Conservation (phyloP, 768 basidiomycete genomes). For the Gymnopilus dilepis region DNA sequence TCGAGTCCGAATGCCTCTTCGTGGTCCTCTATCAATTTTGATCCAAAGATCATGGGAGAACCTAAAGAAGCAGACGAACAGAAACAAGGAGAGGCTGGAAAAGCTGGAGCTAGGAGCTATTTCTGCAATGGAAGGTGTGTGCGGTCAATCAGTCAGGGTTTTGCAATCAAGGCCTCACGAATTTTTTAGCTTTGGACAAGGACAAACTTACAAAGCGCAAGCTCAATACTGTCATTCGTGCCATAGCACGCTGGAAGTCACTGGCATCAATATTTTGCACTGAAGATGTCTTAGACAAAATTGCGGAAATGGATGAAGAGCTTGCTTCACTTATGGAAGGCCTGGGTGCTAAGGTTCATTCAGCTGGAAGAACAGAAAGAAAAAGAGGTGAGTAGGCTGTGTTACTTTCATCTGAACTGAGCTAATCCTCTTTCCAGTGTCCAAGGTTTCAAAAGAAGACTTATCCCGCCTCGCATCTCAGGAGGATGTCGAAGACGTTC, state of each 20-base stretch:
- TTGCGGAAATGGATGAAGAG: conserved; percentile 20
- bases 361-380: not conserved
- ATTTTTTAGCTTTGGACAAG: conserved; percentile 22
- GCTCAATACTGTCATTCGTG: conserved; percentile 16
- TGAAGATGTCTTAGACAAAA: conserved; percentile 4
- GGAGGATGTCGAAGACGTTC: conserved; percentile 22
- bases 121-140: no score
- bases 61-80: not conserved
- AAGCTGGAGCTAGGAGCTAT: not conserved
- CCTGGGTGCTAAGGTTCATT: conserved; percentile 17
- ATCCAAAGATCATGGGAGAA: not conserved
- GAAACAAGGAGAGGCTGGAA: conserved; percentile 1
- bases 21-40: not conserved
- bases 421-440: not conserved
- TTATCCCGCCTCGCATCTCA: conserved; percentile 19
- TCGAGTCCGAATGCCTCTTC: not conserved
- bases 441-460: not conserved
- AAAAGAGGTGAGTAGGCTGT: not conserved
- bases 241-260: conserved; percentile 24
- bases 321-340: conserved; percentile 21
- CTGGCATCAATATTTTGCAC: conserved; percentile 8
- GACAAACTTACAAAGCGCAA: conserved; percentile 21
- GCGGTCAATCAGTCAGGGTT: no score
- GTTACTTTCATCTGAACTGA: not conserved
- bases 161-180: not conserved